A percentile compares a stretch with the other conserved stretches of the same genome.
Conservation (phyloP, 768 basidiomycete genomes). For the Russula sp. region DNA sequence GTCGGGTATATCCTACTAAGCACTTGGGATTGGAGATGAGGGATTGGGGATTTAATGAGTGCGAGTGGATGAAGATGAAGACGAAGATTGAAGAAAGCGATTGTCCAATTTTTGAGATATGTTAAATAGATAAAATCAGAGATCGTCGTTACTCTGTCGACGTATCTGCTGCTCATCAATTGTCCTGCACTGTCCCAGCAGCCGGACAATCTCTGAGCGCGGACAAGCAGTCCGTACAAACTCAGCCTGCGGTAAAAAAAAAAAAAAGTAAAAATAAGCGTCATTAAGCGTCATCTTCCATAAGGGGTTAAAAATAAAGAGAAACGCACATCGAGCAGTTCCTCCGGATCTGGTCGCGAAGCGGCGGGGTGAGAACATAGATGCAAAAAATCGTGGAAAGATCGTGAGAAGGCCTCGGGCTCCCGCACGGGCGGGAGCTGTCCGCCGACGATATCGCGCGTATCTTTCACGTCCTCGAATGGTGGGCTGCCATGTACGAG, state of each 20-base stretch:
- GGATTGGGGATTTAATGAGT: not conserved
- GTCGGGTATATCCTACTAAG: slow-evolving; percentile 8
- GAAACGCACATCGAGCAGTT: slow-evolving; percentile 29
- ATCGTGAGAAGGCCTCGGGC: slow-evolving; percentile 26
- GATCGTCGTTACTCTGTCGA: slow-evolving; percentile 25
- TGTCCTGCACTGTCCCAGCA: slow-evolving; percentile 30
- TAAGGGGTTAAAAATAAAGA: no score
- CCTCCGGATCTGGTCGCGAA: slow-evolving; percentile 30
- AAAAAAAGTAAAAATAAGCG: no score
- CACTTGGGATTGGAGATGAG: not conserved
- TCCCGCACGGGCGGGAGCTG: slow-evolving; percentile 28
- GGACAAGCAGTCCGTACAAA: slow-evolving; percentile 30
- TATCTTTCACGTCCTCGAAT: slow-evolving; percentile 28
- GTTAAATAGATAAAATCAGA: not conserved
- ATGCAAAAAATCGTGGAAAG: slow-evolving; percentile 32
- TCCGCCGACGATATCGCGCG: slow-evolving; percentile 10
- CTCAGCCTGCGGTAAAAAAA: slow-evolving; percentile 11
- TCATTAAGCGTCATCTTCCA: not conserved
- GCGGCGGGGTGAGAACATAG: slow-evolving; percentile 29
- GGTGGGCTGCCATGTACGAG: slow-evolving; percentile 27
- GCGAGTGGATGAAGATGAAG: not conserved
- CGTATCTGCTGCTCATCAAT: slow-evolving; percentile 29
- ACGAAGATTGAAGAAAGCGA: not conserved
- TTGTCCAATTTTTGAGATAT: not conserved
- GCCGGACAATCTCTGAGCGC: slow-evolving; percentile 29